Evolutionary conservation across 1,284 basidiomycete species (phyloP), one percentile per base, ranked within the genome.

Genomic region (Pascua guehoae): DNA sequence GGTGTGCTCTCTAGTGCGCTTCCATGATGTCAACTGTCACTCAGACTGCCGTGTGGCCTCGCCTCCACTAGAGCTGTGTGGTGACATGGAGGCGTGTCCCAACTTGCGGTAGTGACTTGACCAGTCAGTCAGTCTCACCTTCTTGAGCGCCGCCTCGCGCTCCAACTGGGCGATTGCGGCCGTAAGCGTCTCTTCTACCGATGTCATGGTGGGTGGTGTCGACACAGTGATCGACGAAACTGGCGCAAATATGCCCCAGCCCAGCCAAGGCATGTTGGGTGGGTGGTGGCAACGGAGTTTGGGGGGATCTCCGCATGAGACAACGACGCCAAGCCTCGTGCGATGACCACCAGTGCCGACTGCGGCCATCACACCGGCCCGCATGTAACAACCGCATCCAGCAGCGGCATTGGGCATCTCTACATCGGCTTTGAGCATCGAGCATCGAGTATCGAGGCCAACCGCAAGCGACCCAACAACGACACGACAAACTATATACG

Each of bases 111-210:
- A 14, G n/a, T n/a, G 1, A 18, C 7, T 32, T 7, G 7, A 32
- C 24, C 24, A 42, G 4, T 42, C 1, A 15, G 2, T n/a, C 12
- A 14, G 36, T 51, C 66, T 53, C 40, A 74, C 75, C 70, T 75
- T 76, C 53, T 73, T 73, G 47, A 76, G 58, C 11, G 65, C 66
- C 54, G 71, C 67, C 59, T 78, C 76, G 9, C 66, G 60, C 62
- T 76, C 75, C 16, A 78, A 66, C 49, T 69, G 63, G n/a, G 64
- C 51, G 24, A 75, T 76, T 42, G 70, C 73, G 18, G 61, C 64
- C 14, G 66, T 61, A 18, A 71, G 60, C 4, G 69, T 67, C 41
- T 51, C 49, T 56, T 64, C 64, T 52, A 69, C 67, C 18, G 52
- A 46, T 15, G 52, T 53, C 58, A 54, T 58, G 45, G 49, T 57